Evolutionary conservation across 2,329 filamentous ascomycete genomes (phyloP), one percentile per base, ranked within the genome.

Genomic region (Colletotrichum viniferum): DNA sequence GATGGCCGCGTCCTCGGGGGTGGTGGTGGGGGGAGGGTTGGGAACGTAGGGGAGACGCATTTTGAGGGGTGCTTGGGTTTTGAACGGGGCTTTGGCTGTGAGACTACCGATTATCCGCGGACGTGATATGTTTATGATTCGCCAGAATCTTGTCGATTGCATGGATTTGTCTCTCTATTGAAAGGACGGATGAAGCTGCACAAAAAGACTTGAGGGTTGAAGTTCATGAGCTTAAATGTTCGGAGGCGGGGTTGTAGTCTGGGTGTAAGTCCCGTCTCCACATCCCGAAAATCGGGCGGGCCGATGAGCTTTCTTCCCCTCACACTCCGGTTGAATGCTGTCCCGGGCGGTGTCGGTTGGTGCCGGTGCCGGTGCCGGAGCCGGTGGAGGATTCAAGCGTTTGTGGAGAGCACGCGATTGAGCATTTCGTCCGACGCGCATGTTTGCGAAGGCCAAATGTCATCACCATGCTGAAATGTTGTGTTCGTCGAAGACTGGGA

Each of bases 11-110:
- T 92, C 88, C 60, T 89, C 77, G 28, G 83, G 82, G 18, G 85
- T 78, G 12, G 87, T 84, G 14, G 85, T 84, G 4, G 86, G 90
- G 52, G 86, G 90, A 48, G 88, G 89, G 84, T 89, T 85, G 79
- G 88, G 79, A 74, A 90, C 87, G 88, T 95, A 94, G 55, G 92
- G 91, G 79, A 94, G 86, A 82, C 92, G 92, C 93, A 94, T 95
- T 24, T 79, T 86, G 81, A 60, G 72, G 66, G 77, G 79, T 76
- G 77, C 63, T 36, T 55, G 43, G 56, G 32, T 52, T 63, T 55
- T 56, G 55, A 38, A 28, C 10, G 38, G 32, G 36, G 43, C n/a
- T 52, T 52, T 52, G 43, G 43, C 43, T 52, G n/a, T 52, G n/a
- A 52, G 43, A 52, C n/a, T 52, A 52, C 43, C 43, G n/a, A 3